A percentile compares a stretch with the other conserved stretches of the same genome.
phyloP scores from a whole-genome alignment of 1,284 basidiomycete genomes.

The Pyrrhoderma lamaoense region DNA sequence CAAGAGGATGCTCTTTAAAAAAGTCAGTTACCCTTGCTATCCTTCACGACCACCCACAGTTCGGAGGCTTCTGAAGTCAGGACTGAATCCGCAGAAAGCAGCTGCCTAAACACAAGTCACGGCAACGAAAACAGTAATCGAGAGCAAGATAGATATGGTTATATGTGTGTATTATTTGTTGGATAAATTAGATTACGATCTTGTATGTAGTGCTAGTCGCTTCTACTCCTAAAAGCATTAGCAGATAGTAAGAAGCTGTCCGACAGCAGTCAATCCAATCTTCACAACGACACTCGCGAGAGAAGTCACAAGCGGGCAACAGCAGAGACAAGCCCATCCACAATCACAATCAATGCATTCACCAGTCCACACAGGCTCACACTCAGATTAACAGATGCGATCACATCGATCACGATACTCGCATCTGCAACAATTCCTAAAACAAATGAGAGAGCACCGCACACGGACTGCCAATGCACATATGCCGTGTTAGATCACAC shows the following conservation, averaged over 20 bases:
- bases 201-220: no score
- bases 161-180: no score
- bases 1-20: no score
- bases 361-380: constrained; percentile 3
- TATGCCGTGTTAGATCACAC: background rate
- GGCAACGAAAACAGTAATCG: no score
- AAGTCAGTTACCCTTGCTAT: no score
- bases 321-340: constrained; percentile 6
- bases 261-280: constrained; percentile 2
- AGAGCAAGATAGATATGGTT: no score
- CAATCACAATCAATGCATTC: constrained; percentile 1
- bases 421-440: constrained; percentile 1
- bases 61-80: no score
- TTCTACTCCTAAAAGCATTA: no score
- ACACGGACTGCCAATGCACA: background rate
- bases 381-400: constrained; percentile 4
- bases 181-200: no score
- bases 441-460: constrained; percentile 7
- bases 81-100: no score
- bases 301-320: constrained; percentile 9
- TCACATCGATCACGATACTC: background rate
- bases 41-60: no score
- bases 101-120: no score
- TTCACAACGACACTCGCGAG: background rate
- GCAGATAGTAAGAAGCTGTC: constrained; percentile 4